Evolutionary conservation across 345 rosid species (phyloP).

Genomic region (Diplotaxis tenuifolia): DNA sequence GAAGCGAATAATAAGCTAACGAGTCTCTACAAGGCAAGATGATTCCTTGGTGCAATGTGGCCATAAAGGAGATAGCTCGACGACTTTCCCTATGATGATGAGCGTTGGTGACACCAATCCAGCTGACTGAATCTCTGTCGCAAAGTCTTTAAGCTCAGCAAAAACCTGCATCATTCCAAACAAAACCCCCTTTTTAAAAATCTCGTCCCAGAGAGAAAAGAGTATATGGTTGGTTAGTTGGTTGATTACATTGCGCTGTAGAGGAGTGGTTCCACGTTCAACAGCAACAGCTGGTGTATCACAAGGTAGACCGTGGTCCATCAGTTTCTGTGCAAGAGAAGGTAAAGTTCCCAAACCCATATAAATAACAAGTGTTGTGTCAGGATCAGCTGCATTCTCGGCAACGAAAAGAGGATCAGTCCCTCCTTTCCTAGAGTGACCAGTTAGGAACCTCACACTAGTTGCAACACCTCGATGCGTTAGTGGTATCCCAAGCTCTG

Average conservation of each 20-base stretch:
- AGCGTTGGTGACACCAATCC: slow-evolving; percentile 78
- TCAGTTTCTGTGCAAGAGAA: slow-evolving; percentile 72
- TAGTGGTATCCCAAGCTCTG: slow-evolving; percentile 91
- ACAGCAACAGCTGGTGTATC: slow-evolving; percentile 89
- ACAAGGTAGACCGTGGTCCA: slow-evolving; percentile 76
- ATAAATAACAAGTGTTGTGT: slow-evolving; percentile 88
- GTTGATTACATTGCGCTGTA: slow-evolving; percentile 67
- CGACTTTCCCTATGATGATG: slow-evolving; percentile 84
- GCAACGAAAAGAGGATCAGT: slow-evolving; percentile 80
- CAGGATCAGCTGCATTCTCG: slow-evolving; percentile 85
- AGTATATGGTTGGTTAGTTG: not conserved
- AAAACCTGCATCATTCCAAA: slow-evolving; percentile 54
- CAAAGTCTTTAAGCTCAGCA: slow-evolving; percentile 75
- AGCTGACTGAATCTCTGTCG: slow-evolving; percentile 53
- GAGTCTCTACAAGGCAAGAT: slow-evolving; percentile 43
- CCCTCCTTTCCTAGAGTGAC: slow-evolving; percentile 91
- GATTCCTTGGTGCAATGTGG: slow-evolving; percentile 46
- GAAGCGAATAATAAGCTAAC: slow-evolving; percentile 11
- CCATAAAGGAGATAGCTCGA: slow-evolving; percentile 86
- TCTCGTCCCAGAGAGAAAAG: not conserved
- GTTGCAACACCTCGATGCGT: slow-evolving; percentile 90
- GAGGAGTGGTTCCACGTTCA: slow-evolving; percentile 84
- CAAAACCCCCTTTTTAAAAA: not conserved
- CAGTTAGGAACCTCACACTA: slow-evolving; percentile 88
- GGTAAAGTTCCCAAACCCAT: slow-evolving; percentile 97